A percentile compares a stretch with the other conserved stretches of the same genome.
Conservation (phyloP, 768 basidiomycete species). For the Lactarius quietus region DNA sequence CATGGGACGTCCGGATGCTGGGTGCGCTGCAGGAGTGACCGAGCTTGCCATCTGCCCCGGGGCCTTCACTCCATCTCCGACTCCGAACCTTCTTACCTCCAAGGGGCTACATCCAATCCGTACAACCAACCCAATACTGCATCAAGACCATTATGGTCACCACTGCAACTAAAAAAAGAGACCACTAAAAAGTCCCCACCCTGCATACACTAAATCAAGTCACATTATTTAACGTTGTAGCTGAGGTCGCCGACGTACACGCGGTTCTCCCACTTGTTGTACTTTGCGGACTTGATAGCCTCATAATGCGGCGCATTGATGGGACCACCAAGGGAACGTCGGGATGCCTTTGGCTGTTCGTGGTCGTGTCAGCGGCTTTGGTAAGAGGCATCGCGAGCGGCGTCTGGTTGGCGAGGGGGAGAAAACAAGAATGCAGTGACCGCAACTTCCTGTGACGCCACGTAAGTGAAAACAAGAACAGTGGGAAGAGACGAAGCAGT, state of each 20-base stretch:
- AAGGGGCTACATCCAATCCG: constrained; percentile 5
- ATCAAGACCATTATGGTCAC: too few relatives aligned
- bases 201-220: constrained; percentile 99
- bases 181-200: constrained; percentile 76
- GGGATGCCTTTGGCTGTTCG: constrained; percentile 60
- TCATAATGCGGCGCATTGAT: constrained; percentile 92
- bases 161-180: constrained; percentile 34
- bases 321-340: constrained; percentile 80
- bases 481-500: too few relatives aligned
- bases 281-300: constrained; percentile 91
- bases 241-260: constrained; percentile 99
- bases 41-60: constrained; percentile 7
- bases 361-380: constrained; percentile 59
- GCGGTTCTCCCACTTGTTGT: constrained; percentile 96
- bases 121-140: constrained; percentile 3
- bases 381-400: constrained; percentile 47
- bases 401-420: constrained; percentile 65
- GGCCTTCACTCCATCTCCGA: neutral
- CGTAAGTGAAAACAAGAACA: constrained; percentile 50
- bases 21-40: constrained; percentile 2
- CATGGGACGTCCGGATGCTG: neutral
- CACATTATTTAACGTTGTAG: constrained; percentile 98
- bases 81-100: constrained; percentile 11
- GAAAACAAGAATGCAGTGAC: too few relatives aligned
- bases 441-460: too few relatives aligned